Conservation (phyloP, 2,329 filamentous ascomycete species). For the Rhinocladiella similis region DNA sequence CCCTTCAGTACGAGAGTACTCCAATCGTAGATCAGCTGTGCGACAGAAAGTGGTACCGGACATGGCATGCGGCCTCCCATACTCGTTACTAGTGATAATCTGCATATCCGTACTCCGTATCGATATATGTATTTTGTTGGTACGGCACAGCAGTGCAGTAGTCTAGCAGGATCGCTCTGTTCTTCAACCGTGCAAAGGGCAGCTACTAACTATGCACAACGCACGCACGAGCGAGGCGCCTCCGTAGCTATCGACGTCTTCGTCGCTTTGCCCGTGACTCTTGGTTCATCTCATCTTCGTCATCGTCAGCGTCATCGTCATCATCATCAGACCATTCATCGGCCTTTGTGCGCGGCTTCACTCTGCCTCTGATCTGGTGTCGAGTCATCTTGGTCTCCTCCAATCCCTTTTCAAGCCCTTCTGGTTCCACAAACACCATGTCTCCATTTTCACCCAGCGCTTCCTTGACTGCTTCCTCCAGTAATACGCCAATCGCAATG, state of each 20-base stretch:
- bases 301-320: conserved; percentile 15
- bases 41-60: no score
- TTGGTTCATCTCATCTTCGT: conserved; percentile 13
- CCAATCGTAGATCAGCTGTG: neutral
- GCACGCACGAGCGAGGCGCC: no score
- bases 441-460: conserved; percentile 59
- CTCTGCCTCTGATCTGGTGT: conserved; percentile 27
- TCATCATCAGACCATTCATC: conserved; percentile 14
- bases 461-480: conserved; percentile 58
- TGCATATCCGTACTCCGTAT: no score
- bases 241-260: neutral
- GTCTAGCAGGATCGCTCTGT: no score
- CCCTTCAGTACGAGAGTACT: neutral
- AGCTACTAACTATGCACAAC: no score
- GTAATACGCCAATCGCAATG: conserved; percentile 59
- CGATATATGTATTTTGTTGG: no score
- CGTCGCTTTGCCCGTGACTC: neutral
- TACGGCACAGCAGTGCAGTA: no score
- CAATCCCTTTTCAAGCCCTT: conserved; percentile 29
- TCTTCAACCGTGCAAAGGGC: no score
- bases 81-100: no score
- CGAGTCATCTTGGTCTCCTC: conserved; percentile 21
- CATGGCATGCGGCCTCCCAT: no score
- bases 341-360: conserved; percentile 8
- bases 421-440: conserved; percentile 56